These are phyloP conservation scores for Rosa multiflora DNA, from an alignment of 306 rosid genomes.

Conservation along the genomic window DNA sequence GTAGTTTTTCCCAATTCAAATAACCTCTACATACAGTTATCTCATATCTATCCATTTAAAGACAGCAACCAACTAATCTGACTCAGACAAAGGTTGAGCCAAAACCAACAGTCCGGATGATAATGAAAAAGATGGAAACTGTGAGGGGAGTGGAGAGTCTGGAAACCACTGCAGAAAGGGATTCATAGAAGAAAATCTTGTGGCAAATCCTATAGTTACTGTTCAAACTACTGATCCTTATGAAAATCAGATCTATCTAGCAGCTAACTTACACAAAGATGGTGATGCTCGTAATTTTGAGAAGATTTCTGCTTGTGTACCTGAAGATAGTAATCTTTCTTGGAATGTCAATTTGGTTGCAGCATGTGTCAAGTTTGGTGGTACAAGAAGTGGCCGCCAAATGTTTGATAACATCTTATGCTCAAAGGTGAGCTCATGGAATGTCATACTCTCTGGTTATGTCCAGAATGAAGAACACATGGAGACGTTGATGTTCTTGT, in stretches of 20 bases:
- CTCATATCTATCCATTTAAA: no score
- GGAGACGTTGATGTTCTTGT: constrained; percentile 29
- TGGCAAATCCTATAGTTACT: no score
- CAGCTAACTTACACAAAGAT: neutral
- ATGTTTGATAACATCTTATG: constrained; percentile 58
- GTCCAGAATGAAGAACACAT: constrained; percentile 47
- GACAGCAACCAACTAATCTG: no score
- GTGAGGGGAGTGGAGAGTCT: no score
- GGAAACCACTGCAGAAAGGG: no score
- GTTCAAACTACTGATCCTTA: neutral
- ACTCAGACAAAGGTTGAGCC: no score
- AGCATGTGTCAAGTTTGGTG: constrained; percentile 65
- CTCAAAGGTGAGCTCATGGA: constrained; percentile 69
- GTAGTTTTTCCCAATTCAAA: no score
- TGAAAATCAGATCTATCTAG: neutral
- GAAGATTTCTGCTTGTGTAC: neutral
- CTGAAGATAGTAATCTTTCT: no score
- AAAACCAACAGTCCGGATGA: no score
- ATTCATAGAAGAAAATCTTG: no score
- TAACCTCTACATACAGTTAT: no score
- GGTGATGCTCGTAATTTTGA: constrained; percentile 12
- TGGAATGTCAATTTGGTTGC: constrained; percentile 38
- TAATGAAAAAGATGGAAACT: constrained; percentile 25
- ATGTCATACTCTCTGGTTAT: constrained; percentile 67
- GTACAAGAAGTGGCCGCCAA: constrained; percentile 46